These are phyloP conservation scores for Ceratobasidium sp. DNA, from an alignment of 1,284 basidiomycete species.

Conservation along the genomic window DNA sequence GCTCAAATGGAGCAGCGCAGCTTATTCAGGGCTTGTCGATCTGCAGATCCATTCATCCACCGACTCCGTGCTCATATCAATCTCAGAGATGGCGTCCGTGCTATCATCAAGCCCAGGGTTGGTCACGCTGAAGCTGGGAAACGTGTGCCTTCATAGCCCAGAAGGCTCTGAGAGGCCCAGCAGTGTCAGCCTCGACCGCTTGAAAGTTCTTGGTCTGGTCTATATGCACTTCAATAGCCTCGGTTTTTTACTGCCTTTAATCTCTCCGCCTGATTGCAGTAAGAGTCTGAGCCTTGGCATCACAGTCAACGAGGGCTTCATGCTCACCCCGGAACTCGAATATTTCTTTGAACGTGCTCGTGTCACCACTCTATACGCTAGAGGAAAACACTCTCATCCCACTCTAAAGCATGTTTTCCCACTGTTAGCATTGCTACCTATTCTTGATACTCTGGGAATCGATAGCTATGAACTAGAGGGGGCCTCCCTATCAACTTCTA, in stretches of 20 bases:
- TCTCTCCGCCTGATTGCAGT: background rate
- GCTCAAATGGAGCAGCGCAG: background rate
- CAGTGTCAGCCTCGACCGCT: background rate
- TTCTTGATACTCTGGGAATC: background rate
- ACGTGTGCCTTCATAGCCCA: background rate
- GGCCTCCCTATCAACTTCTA: too few species aligned
- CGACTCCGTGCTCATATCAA: background rate
- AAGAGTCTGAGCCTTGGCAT: background rate
- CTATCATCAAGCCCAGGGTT: background rate
- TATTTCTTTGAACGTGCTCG: background rate
- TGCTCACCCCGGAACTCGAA: background rate
- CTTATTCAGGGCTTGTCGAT: background rate
- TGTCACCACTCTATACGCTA: background rate
- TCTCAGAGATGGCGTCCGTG: background rate
- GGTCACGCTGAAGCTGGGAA: background rate
- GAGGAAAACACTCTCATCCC: background rate
- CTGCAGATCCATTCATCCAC: background rate
- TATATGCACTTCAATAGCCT: background rate
- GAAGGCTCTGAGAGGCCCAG: background rate
- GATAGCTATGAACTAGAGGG: too few species aligned
- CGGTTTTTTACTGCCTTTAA: background rate
- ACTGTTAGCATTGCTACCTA: background rate
- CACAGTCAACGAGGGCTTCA: background rate
- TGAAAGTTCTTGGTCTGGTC: background rate
- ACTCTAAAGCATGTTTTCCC: background rate